Base-by-base conservation (phyloP, 192 early-diverging fungal genomes). In the Coemansia sp. region DNA sequence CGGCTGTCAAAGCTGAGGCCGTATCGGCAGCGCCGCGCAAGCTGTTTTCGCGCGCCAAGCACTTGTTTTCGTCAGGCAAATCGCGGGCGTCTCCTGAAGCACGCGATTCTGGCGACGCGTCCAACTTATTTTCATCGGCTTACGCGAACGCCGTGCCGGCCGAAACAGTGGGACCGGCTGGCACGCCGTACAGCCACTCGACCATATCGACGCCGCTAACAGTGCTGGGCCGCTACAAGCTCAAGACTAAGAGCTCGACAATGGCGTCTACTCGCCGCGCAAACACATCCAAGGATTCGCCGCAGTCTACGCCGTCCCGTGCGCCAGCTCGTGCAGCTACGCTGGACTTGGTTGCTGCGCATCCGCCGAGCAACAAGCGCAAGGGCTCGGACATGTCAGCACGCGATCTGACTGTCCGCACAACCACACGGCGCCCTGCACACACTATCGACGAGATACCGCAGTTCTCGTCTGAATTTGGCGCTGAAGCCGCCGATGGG, bases 161-260 rank as follows among this genome's bases (percentile, higher is more conserved):
- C 1, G 76, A 78, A 9, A 63, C 70, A 4, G 39, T 78, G 17
- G 76, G 76, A 0, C 76, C 76, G 27, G 65, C 76, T 64, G 41
- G 62, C 61, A 10, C 76, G 29, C 60, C 72, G 10, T 65, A 65
- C 37, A 66, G 58, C 56, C 73, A 75, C 52, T 75, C 72, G 66
- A 72, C 78, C 4, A 76, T 81, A 14, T 75, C 72, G 23, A 69
- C 78, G 47, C 73, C 73, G 19, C 39, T 76, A 51, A 67, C 78
- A 2, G 78, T 81, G 17, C 66, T 81, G 14, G 78, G 78, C 25
- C 63, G 67, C 23, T 81, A 81, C 73, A 81, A 81, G 64, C 69
- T 81, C 37, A 81, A 81, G 47, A 69, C 69, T 17, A 75, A 70
- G 35, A 65, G 61, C 60, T 70, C 76, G 4, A 70, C 76, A 0